These are phyloP conservation scores for Cymbopogon citratus DNA, from an alignment of 176 grass and related monocot species.

Conservation along the genomic window DNA sequence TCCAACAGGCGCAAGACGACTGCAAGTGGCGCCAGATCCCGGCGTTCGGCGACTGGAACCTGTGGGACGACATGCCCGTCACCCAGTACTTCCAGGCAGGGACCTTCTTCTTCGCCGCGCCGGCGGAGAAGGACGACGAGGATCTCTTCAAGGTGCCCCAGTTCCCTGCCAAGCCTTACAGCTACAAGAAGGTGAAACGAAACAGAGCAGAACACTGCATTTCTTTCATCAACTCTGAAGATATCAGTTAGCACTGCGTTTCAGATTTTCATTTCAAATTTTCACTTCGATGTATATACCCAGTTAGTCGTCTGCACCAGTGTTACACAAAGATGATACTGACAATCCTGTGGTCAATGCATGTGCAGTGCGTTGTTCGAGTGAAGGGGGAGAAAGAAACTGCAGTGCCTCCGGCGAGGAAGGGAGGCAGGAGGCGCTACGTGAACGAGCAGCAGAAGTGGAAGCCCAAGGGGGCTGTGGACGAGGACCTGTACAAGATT, in stretches of 20 bases:
- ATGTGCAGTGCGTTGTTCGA: constrained; percentile 33
- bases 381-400: constrained; percentile 44
- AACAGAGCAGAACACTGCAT: background rate
- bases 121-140: constrained; percentile 48
- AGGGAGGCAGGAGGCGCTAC: constrained; percentile 33
- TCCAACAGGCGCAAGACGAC: constrained; percentile 32
- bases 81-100: constrained; percentile 70
- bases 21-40: constrained; percentile 62
- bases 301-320: background rate
- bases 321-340: background rate
- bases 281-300: background rate
- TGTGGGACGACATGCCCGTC: constrained; percentile 68
- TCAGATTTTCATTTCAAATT: background rate
- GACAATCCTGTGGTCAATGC: background rate
- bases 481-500: constrained; percentile 93
- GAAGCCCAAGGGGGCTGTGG: constrained; percentile 52
- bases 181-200: constrained; percentile 54
- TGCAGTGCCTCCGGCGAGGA: constrained; percentile 24
- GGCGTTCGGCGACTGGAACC: constrained; percentile 72
- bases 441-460: constrained; percentile 40
- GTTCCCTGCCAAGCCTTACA: constrained; percentile 45
- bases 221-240: background rate
- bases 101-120: constrained; percentile 56
- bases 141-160: constrained; percentile 80
- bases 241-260: background rate